Percentiles rank a stretch among this genome's conserved stretches.
Conservation (phyloP, 1,139 yeast genomes). For the Kazachstania sp. region DNA sequence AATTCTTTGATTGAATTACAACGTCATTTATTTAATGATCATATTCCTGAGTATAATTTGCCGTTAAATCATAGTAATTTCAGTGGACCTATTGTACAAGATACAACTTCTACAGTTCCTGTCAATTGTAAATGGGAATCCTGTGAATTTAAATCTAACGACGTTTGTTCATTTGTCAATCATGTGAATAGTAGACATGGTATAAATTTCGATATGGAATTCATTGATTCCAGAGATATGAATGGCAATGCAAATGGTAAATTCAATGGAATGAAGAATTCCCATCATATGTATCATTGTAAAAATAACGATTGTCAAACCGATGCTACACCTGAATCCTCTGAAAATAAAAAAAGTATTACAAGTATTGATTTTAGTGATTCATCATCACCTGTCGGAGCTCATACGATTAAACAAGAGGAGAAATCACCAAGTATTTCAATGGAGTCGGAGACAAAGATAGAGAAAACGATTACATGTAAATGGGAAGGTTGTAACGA, state of each 20-base stretch:
- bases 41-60: conserved; percentile 31
- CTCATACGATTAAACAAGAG: too few species aligned
- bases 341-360: neutral
- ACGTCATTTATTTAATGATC: conserved; percentile 51
- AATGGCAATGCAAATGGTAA: neutral
- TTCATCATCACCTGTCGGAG: neutral
- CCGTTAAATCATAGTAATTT: neutral
- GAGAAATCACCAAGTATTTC: too few species aligned
- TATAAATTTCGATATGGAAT: conserved; percentile 28
- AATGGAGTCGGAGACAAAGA: neutral
- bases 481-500: conserved; percentile 39
- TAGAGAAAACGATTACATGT: conserved; percentile 10
- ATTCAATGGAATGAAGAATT: neutral
- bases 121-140: conserved; percentile 60
- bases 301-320: conserved; percentile 3
- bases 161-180: conserved; percentile 44
- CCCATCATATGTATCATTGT: conserved; percentile 13
- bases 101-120: conserved; percentile 2
- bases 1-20: conserved; percentile 41
- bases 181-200: conserved; percentile 55
- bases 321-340: neutral
- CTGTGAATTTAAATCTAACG: conserved; percentile 50
- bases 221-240: conserved; percentile 8
- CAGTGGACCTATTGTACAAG: neutral
- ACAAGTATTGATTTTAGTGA: neutral